Conservation (phyloP, 305 asterid species). For the Fraxinus baroniana region DNA sequence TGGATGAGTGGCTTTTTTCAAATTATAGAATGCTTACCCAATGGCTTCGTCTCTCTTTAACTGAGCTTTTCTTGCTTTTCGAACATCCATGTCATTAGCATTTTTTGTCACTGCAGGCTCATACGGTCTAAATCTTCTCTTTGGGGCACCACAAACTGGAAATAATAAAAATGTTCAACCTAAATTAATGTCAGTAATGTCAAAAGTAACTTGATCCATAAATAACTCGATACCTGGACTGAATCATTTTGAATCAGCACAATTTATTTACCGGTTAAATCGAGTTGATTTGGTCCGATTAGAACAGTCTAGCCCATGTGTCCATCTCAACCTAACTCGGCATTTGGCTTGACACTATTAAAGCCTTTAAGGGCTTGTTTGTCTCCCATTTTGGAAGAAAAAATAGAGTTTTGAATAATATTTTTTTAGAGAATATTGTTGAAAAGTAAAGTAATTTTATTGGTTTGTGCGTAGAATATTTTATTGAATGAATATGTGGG, state of each 20-base stretch:
- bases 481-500: no score
- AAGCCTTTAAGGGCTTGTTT: not conserved
- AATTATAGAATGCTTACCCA: conserved; percentile 46
- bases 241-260: not conserved
- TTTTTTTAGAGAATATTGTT: no score
- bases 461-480: no score
- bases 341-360: not conserved
- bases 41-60: conserved; percentile 67
- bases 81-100: conserved; percentile 51
- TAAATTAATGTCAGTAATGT: not conserved
- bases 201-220: not conserved
- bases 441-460: no score
- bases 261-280: not conserved
- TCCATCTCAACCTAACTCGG: not conserved
- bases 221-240: not conserved
- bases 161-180: not conserved
- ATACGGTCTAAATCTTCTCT: conserved; percentile 71
- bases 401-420: no score
- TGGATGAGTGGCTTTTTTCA: no score
- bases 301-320: not conserved
- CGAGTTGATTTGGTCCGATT: not conserved
- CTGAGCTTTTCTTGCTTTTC: conserved; percentile 83
- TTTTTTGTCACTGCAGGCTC: conserved; percentile 60
- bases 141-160: conserved; percentile 95
- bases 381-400: no score